A percentile compares a stretch with the other conserved stretches of the same genome.
Conservation (phyloP, 2,329 filamentous ascomycete species). For the Pyrenophora graminea region DNA sequence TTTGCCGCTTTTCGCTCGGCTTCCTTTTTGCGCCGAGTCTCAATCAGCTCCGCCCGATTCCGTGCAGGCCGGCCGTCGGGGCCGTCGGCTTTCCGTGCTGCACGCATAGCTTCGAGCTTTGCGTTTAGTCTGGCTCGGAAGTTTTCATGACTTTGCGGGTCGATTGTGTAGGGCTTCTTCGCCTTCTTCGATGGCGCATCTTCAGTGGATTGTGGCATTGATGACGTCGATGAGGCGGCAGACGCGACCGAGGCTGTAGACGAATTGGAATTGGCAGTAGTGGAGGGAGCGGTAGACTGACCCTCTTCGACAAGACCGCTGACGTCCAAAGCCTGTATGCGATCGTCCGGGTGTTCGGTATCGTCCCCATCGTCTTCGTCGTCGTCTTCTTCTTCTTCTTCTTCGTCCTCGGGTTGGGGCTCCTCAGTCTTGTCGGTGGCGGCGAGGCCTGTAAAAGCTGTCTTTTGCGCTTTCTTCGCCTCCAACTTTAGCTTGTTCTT, state of each 20-base stretch:
- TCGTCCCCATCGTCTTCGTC: slow-evolving; percentile 28
- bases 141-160: slow-evolving; percentile 65
- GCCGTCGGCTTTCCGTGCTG: slow-evolving; percentile 84
- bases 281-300: slow-evolving; percentile 40
- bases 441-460: slow-evolving; percentile 35
- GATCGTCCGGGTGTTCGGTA: slow-evolving; percentile 35
- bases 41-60: slow-evolving; percentile 89
- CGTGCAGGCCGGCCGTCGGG: slow-evolving; percentile 79
- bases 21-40: slow-evolving; percentile 84
- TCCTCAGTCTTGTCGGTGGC: slow-evolving; percentile 29
- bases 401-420: slow-evolving; percentile 26
- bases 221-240: slow-evolving; percentile 54
- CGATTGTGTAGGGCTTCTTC: slow-evolving; percentile 39
- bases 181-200: slow-evolving; percentile 33
- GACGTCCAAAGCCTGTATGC: slow-evolving; percentile 42
- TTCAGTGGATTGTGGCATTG: slow-evolving; percentile 44
- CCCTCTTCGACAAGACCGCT: slow-evolving; percentile 44
- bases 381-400: slow-evolving; percentile 29
- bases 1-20: slow-evolving; percentile 85
- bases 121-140: slow-evolving; percentile 79
- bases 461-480: slow-evolving; percentile 34
- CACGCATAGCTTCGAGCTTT: slow-evolving; percentile 82
- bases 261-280: slow-evolving; percentile 40
- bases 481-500: slow-evolving; percentile 47
- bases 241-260: slow-evolving; percentile 49